Evolutionary conservation across 2,329 filamentous ascomycete species (phyloP).

Genomic region (Chrysoporthe puriensis): DNA sequence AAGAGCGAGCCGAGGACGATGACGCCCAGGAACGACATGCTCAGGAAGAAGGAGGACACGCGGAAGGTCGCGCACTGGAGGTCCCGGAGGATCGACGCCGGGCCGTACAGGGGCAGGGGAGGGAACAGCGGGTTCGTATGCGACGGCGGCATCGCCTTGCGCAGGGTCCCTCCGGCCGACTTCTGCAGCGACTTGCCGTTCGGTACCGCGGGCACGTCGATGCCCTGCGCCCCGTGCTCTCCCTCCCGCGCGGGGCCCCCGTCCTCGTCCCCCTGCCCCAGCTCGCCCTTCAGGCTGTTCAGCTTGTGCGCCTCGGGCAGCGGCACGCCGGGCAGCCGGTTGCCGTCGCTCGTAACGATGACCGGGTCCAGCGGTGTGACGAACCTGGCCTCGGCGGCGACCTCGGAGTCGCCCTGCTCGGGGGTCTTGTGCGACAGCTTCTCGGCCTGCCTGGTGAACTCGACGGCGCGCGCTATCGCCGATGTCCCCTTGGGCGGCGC

Average conservation of each 20-base stretch:
- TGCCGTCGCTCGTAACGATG: slow-evolving; percentile 69
- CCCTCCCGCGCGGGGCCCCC: slow-evolving; percentile 33
- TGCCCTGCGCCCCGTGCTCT: slow-evolving; percentile 20
- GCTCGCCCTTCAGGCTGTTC: slow-evolving; percentile 62
- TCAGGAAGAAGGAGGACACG: slow-evolving; percentile 72
- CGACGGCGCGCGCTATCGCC: slow-evolving; percentile 48
- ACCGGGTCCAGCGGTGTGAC: slow-evolving; percentile 74
- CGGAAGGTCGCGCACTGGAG: slow-evolving; percentile 70
- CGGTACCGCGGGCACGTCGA: slow-evolving; percentile 29
- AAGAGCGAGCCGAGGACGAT: slow-evolving; percentile 77
- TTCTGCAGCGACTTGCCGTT: slow-evolving; percentile 45
- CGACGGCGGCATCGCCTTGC: slow-evolving; percentile 61
- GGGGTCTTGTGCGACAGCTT: slow-evolving; percentile 52
- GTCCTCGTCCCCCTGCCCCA: slow-evolving; percentile 34
- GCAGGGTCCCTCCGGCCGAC: slow-evolving; percentile 51
- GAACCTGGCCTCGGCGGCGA: slow-evolving; percentile 66
- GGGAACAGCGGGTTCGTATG: slow-evolving; percentile 83
- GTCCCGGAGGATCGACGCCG: slow-evolving; percentile 67
- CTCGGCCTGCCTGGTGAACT: slow-evolving; percentile 65
- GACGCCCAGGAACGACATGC: slow-evolving; percentile 73
- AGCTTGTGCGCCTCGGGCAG: slow-evolving; percentile 71
- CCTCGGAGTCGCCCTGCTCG: slow-evolving; percentile 41
- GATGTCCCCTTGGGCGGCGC: slow-evolving; percentile 1
- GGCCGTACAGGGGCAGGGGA: slow-evolving; percentile 79
- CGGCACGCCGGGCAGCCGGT: slow-evolving; percentile 69